Base-by-base conservation (phyloP, 2,329 filamentous ascomycete genomes). In the Fusarium palustre region DNA sequence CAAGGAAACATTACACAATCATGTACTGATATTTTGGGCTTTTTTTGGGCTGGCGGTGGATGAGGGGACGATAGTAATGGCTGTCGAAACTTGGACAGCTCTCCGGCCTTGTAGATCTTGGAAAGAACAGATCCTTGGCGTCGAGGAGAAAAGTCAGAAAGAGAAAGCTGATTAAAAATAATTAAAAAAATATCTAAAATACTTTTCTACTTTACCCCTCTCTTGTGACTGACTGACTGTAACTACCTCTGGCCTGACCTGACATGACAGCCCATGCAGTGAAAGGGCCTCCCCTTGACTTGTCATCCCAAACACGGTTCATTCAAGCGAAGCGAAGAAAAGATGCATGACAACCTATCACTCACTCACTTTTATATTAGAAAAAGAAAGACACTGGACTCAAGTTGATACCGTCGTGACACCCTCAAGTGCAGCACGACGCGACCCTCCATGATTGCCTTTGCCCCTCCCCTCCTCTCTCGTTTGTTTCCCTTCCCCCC, bases 71-170 rank as follows among this genome's bases (percentile, higher is more conserved):
- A 58, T 52, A 47, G 42, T 63, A 55, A 66, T 70, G 67, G 67
- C 58, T 70, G 64, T 71, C 63, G 39, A 58, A 38, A 38, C 43
- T 52, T 64, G 59, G 59, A 62, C 69, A 72, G 69, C 66, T 68
- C 69, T 72, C 69, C 69, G 64, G 69, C 69, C 69, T 70, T 46
- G 66, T 15, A 33, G 57, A 16, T 49, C 24, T 43, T 56, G 42
- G 18, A 28, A 36, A 38, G 36, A 31, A 10, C 7, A 34, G 1
- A 12, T 28, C 28, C 28, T 10, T 28, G 69, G 69, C 55, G 69
- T 25, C 66, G 69, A 72, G 64, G 70, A 72, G 67, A 55, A 38
- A 61, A 43, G 28, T 28, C 28, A 28, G 28, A 28, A 28, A 28
- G 28, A 28, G 9, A 28, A 10, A 28, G 28, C 28, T 28, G 28